Conservation (phyloP, 106 monocot genomes). For the Dendrobium nobile region DNA sequence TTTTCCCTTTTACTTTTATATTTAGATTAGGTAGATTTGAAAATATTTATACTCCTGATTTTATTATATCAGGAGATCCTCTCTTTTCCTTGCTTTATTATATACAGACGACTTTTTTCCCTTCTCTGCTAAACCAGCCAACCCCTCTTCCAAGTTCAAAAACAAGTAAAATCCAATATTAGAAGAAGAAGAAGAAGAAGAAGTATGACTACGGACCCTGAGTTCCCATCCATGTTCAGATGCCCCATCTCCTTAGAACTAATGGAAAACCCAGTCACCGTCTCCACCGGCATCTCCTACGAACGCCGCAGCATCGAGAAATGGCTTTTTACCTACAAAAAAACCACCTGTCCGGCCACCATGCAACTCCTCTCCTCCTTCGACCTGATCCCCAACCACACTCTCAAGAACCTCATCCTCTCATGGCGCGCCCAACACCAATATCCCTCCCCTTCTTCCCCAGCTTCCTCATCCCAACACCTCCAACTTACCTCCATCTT, state of each 20-base stretch:
- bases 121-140: not conserved
- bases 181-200: not conserved
- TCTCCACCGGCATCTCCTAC: conserved; percentile 80
- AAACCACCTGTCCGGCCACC: conserved; percentile 54
- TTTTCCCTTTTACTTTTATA: too few relatives aligned
- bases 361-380: conserved; percentile 27
- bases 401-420: conserved; percentile 49
- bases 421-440: conserved; percentile 36
- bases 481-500: conserved; percentile 27
- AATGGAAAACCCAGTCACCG: conserved; percentile 84
- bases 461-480: not conserved
- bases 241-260: conserved; percentile 78
- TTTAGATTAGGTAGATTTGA: too few relatives aligned
- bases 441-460: not conserved
- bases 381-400: conserved; percentile 56
- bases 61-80: too few relatives aligned
- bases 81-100: not conserved
- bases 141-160: not conserved
- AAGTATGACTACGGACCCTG: not conserved
- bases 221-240: conserved; percentile 41
- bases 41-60: too few relatives aligned
- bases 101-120: not conserved
- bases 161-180: not conserved
- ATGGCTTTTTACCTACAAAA: conserved; percentile 53
- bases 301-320: conserved; percentile 70